Evolutionary conservation across 1,284 basidiomycete species (phyloP).

Genomic region (Agroathelia rolfsii): DNA sequence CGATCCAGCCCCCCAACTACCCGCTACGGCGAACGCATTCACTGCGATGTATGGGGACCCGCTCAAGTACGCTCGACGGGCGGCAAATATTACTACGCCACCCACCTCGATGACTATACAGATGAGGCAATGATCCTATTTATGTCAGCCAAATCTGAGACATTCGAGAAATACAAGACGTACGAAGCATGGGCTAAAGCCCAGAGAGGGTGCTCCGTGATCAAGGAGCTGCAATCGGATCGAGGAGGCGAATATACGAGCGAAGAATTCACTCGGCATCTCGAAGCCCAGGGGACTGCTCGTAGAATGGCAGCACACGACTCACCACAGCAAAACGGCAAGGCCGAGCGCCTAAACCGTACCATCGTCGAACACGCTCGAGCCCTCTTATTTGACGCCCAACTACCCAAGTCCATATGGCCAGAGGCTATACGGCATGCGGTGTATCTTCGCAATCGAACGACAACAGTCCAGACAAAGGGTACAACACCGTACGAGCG

Average conservation of each 20-base stretch:
- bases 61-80: slow-evolving; percentile 14
- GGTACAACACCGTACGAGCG: slow-evolving; percentile 20
- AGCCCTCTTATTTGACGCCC: slow-evolving; percentile 16
- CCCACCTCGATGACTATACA: slow-evolving; percentile 17
- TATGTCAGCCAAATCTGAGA: slow-evolving; percentile 17
- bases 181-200: slow-evolving; percentile 19
- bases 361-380: slow-evolving; percentile 19
- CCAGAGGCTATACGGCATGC: slow-evolving; percentile 14
- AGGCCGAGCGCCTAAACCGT: slow-evolving; percentile 21
- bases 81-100: slow-evolving; percentile 18
- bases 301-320: slow-evolving; percentile 24
- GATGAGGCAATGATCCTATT: slow-evolving; percentile 15
- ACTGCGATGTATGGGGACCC: slow-evolving; percentile 24
- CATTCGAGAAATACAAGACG: slow-evolving; percentile 15
- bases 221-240: slow-evolving; percentile 19
- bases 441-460: slow-evolving; percentile 15
- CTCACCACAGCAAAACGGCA: slow-evolving; percentile 24
- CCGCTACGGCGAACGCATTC: slow-evolving; percentile 18
- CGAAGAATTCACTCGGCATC: slow-evolving; percentile 18
- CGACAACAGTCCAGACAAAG: slow-evolving; percentile 17
- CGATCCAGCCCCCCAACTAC: slow-evolving; percentile 10
- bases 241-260: slow-evolving; percentile 21
- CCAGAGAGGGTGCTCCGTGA: slow-evolving; percentile 11
- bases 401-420: slow-evolving; percentile 16
- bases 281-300: slow-evolving; percentile 18